These are phyloP conservation scores for Ascocoryne sarcoides DNA, from an alignment of 2,329 filamentous ascomycete species.

Conservation along the genomic window DNA sequence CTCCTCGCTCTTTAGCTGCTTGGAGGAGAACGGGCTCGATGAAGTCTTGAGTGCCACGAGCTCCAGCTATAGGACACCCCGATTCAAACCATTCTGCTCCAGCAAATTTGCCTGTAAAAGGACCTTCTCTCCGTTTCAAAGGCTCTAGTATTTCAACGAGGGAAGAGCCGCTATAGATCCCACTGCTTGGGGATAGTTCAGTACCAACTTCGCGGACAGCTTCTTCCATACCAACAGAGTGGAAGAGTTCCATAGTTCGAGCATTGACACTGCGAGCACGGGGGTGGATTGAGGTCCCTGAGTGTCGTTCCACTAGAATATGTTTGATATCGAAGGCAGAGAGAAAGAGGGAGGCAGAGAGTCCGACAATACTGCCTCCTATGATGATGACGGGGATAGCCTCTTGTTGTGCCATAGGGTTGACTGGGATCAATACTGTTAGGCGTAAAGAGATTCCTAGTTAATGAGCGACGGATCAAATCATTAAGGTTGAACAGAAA, in stretches of 20 bases:
- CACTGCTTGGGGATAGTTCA: conserved; percentile 17
- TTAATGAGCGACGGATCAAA: too few species aligned
- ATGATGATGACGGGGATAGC: conserved; percentile 29
- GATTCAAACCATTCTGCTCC: too few species aligned
- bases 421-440: too few species aligned
- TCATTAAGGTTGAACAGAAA: too few species aligned
- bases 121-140: conserved; percentile 6
- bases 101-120: conserved; percentile 17
- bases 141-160: conserved; percentile 16
- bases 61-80: conserved; percentile 19
- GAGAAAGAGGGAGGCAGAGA: conserved; percentile 32
- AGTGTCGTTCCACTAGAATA: conserved; percentile 32
- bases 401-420: background rate
- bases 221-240: conserved; percentile 24
- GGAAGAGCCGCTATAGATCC: conserved; percentile 10
- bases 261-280: conserved; percentile 31
- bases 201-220: conserved; percentile 15
- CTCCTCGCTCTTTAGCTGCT: conserved; percentile 27
- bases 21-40: conserved; percentile 33
- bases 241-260: conserved; percentile 33
- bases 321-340: conserved; percentile 25
- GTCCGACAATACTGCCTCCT: conserved; percentile 33
- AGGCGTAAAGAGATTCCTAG: too few species aligned
- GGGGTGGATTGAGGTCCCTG: conserved; percentile 30
- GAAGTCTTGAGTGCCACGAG: conserved; percentile 32